A percentile compares a stretch with the other conserved stretches of the same genome.
These are phyloP conservation scores for Camelina hispida DNA, from an alignment of 345 rosid species.

Conservation along the genomic window DNA sequence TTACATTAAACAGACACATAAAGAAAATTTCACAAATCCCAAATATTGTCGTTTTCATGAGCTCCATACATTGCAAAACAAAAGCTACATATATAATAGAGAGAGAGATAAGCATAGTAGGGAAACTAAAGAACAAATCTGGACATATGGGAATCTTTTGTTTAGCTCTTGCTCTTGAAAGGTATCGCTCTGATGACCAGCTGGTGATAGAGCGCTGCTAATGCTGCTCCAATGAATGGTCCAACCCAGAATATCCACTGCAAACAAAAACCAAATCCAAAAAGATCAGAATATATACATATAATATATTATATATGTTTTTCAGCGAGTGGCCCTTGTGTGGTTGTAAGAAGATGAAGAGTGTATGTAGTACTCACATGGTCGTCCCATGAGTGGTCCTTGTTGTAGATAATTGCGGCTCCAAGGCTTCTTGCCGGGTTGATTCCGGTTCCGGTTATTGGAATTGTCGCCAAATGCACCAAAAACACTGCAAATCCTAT, in stretches of 20 bases:
- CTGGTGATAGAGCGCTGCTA: slow-evolving; percentile 57
- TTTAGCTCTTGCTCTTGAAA: slow-evolving; percentile 49
- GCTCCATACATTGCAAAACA: slow-evolving; percentile 25
- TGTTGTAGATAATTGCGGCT: slow-evolving; percentile 53
- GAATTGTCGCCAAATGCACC: slow-evolving; percentile 57
- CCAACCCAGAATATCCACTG: slow-evolving; percentile 75
- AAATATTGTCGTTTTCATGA: neutral
- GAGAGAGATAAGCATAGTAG: neutral
- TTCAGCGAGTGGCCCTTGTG: slow-evolving; percentile 3
- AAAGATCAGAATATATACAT: neutral
- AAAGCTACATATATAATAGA: slow-evolving; percentile 12
- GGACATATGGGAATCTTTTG: neutral
- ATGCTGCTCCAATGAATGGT: slow-evolving; percentile 59
- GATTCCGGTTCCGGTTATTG: slow-evolving; percentile 54
- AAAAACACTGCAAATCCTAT: slow-evolving; percentile 60
- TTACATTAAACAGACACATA: too few relatives aligned
- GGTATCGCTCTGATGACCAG: slow-evolving; percentile 59
- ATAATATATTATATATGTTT: neutral
- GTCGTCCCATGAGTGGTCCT: slow-evolving; percentile 54
- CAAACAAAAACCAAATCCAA: neutral
- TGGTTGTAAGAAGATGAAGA: neutral
- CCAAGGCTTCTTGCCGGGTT: slow-evolving; percentile 59
- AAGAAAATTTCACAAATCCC: neutral
- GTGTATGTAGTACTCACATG: slow-evolving; percentile 51
- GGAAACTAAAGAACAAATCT: slow-evolving; percentile 14